Evolutionary conservation across 345 rosid genomes (phyloP), one percentile per base, ranked within the genome.

Genomic region (Crucihimalaya himalaica): DNA sequence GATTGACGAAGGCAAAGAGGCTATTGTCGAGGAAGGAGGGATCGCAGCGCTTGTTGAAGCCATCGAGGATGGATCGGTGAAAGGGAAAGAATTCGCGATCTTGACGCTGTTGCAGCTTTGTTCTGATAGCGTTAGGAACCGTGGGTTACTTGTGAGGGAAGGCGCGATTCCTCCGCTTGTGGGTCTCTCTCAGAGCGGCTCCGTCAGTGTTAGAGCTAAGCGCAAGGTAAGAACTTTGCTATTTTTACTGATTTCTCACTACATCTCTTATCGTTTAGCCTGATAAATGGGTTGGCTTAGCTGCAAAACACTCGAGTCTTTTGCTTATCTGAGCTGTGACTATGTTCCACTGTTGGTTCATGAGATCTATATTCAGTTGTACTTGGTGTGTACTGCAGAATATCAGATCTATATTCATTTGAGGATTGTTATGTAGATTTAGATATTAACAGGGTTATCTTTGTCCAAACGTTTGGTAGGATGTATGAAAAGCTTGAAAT

Each of bases 141-240:
- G 97, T 20, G 92, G 96, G 5, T 79, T 95, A 85, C 92, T 95
- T 54, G 98, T 92, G 5, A 84, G 96, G 58, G 99, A 95, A 89
- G 99, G 99, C 4, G 99, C 94, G 20, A 95, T 95, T 77, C 98
- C 99, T 74, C 99, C 98, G 2, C 94, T 95, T 25, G 99, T 86
- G 18, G 97, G 94, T 0, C 89, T 90, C 27, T 95, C 98, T 2
- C 99, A 95, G 82, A 86, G 84, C 4, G 92, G 94, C 28, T 83
- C 85, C 37, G 75, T 83, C 55, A 85, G 86, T n/a, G 68, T 82
- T 67, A 81, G 85, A 51, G 92, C 98, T 14, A 93, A 88, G 81
- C 88, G 87, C 55, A 93, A 87, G 98, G 98, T 93, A 40, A 63
- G 16, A 23, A 20, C 45, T 57, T 31, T 4, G 29, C 4, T 65